phyloP scores from a whole-genome alignment of 306 rosid genomes.

The Carpinus fangiana region DNA sequence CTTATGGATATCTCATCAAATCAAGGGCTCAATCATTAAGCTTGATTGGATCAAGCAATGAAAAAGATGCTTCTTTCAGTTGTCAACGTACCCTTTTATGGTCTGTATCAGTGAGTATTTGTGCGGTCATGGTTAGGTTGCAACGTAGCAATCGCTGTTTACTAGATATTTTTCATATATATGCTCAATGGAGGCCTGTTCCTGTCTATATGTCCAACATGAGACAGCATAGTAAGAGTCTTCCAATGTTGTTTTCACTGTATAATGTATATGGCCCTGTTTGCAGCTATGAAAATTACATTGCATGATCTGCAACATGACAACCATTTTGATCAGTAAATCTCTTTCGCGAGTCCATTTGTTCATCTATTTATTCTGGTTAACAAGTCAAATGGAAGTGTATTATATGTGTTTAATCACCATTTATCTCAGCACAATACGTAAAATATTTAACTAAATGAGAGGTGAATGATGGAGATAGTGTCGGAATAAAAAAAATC shows the following conservation, averaged over 20 bases:
- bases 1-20: conserved; percentile 27
- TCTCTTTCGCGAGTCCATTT: neutral
- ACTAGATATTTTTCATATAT: neutral
- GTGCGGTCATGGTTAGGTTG: neutral
- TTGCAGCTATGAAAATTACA: conserved; percentile 4
- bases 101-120: neutral
- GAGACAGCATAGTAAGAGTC: neutral
- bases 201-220: neutral
- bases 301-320: neutral
- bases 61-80: conserved; percentile 8
- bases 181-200: neutral
- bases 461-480: no score
- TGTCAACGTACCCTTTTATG: conserved; percentile 15
- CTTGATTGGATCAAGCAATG: conserved; percentile 15
- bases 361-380: neutral
- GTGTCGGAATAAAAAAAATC: no score
- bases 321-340: neutral
- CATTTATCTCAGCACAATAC: no score
- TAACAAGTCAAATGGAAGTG: neutral
- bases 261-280: neutral
- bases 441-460: no score
- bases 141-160: neutral
- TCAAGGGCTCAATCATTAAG: conserved; percentile 28
- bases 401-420: no score
- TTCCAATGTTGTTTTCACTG: neutral